Evolutionary conservation across 495 filamentous ascomycete species (phyloP), one percentile per base, ranked within the genome.

Genomic region (Aspergillus ostianus): DNA sequence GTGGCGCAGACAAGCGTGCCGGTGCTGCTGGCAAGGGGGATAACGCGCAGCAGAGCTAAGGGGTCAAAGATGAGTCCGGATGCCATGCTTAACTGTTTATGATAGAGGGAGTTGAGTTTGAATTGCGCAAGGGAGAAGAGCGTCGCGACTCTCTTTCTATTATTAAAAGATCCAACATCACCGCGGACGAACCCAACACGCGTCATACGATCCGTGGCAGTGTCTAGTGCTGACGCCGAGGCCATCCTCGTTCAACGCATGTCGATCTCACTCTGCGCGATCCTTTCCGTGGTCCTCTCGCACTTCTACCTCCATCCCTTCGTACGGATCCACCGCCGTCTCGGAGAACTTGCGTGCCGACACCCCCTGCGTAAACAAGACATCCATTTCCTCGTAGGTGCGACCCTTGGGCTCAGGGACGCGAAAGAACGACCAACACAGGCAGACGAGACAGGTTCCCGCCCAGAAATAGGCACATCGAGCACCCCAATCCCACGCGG

Each of bases 381-480:
- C n/a, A 29, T 68, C 65, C 55, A 68, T 80, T 65, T 90, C 86
- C 27, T 81, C 84, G 62, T 85, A 88, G 0, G 84, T 84, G 5
- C 85, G 77, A 0, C 85, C 87, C 18, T 80, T 74, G 0, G 87
- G 85, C 63, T 90, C 87, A 0, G 87, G 87, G 1, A 90, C 75
- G 3, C 86, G 80, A 76, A 88, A 88, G 66, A 80, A 89, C 0
- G 80, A 79, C 75, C 87, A 90, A 20, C 87, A 64, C 50, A 89
- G 76, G 67, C 84, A 87, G 32, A 82, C 66, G 62, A 86, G 82
- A 65, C 85, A 87, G 13, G 82, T 83, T 0, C 82, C 86, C 6
- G 76, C 84, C 85, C 85, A 91, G 73, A 90, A 88, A 67, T 89
- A 89, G 7, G 83, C 86, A 6, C 83, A 75, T 57, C 81, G 85